Percentiles rank a stretch among this genome's conserved stretches.
Evolutionary conservation across 495 filamentous ascomycete genomes (phyloP).

Genomic region (Penicillium steckii): DNA sequence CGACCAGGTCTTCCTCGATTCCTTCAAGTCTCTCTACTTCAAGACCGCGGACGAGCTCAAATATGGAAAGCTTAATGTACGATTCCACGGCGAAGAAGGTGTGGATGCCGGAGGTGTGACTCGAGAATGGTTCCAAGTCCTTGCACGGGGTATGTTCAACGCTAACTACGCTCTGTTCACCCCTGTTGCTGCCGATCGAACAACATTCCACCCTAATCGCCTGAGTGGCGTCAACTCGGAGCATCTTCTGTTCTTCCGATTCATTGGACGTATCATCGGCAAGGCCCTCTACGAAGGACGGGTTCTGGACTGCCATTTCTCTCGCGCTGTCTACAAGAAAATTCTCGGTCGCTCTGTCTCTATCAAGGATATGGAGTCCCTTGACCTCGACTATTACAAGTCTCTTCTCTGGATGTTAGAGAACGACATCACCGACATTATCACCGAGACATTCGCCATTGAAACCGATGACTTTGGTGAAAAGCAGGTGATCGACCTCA

Average conservation of each 20-base stretch:
- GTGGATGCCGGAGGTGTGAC: conserved; percentile 98
- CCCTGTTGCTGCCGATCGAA: conserved; percentile 95
- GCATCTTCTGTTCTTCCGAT: conserved; percentile 98
- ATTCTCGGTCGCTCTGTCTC: conserved; percentile 93
- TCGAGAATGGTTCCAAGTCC: conserved; percentile 98
- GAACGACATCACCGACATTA: conserved; percentile 98
- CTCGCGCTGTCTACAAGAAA: conserved; percentile 94
- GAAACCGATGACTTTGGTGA: conserved; percentile 93
- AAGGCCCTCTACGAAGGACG: conserved; percentile 97
- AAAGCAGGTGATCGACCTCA: conserved; percentile 81
- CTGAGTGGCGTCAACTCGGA: conserved; percentile 91
- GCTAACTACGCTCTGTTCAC: conserved; percentile 95
- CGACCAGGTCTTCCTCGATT: conserved; percentile 97
- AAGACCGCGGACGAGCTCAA: conserved; percentile 95
- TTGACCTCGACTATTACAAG: conserved; percentile 98
- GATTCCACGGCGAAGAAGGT: conserved; percentile 96
- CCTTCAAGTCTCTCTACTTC: conserved; percentile 93
- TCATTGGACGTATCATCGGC: conserved; percentile 97
- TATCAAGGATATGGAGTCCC: conserved; percentile 99
- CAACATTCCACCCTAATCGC: conserved; percentile 97
- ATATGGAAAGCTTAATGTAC: conserved; percentile 94
- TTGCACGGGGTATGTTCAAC: conserved; percentile 98
- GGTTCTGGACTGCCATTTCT: conserved; percentile 98
- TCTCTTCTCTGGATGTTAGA: conserved; percentile 98
- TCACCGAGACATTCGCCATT: conserved; percentile 94